Percentiles rank a stretch among this genome's conserved stretches.
These are phyloP conservation scores for Komagataella pseudopastoris DNA, from an alignment of 805 yeast genomes.

Conservation along the genomic window DNA sequence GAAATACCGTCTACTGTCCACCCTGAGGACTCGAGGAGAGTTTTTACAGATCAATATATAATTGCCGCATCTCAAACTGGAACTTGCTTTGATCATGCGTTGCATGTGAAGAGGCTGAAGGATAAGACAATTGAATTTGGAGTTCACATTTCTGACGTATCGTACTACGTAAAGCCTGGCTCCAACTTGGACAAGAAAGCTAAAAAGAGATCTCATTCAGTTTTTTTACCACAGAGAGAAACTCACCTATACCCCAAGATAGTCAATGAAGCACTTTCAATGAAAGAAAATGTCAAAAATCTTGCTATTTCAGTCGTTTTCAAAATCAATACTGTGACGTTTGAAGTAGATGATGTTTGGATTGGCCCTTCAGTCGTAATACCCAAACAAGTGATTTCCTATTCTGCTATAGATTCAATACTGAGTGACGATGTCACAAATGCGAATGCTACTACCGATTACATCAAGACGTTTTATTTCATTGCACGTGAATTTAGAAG, in stretches of 20 bases:
- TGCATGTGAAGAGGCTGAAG: slow-evolving; percentile 57
- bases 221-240: slow-evolving; percentile 67
- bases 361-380: slow-evolving; percentile 58
- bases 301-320: slow-evolving; percentile 70
- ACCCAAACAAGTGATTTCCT: slow-evolving; percentile 46
- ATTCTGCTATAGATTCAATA: slow-evolving; percentile 41
- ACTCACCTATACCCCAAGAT: slow-evolving; percentile 57
- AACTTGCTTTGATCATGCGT: slow-evolving; percentile 57
- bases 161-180: slow-evolving; percentile 59
- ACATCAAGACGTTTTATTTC: slow-evolving; percentile 47
- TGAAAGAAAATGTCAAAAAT: slow-evolving; percentile 43
- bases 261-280: slow-evolving; percentile 45
- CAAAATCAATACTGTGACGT: slow-evolving; percentile 59
- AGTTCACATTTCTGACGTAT: slow-evolving; percentile 73
- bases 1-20: slow-evolving; percentile 17
- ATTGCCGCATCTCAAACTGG: slow-evolving; percentile 51
- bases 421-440: slow-evolving; percentile 16
- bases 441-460: slow-evolving; percentile 48
- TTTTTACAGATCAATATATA: slow-evolving; percentile 45
- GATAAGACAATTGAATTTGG: slow-evolving; percentile 65
- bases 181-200: slow-evolving; percentile 78
- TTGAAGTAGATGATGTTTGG: slow-evolving; percentile 64
- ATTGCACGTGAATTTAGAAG: slow-evolving; percentile 60
- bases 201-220: slow-evolving; percentile 81
- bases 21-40: slow-evolving; percentile 26